Conservation (phyloP, 306 rosid species). For the Senna tora region DNA sequence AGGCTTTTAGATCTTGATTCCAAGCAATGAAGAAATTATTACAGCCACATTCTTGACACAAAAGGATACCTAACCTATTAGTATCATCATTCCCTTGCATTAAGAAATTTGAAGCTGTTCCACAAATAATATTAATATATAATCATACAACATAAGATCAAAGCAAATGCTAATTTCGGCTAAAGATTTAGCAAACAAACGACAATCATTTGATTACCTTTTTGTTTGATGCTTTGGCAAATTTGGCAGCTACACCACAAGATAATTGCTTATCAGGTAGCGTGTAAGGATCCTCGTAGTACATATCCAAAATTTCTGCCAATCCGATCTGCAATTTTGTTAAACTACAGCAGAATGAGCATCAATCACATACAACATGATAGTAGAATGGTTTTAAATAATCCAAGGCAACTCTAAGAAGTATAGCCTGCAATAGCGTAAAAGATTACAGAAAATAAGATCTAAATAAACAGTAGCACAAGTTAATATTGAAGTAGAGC, state of each 20-base stretch:
- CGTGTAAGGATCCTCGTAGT: conserved; percentile 76
- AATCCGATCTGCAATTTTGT: conserved; percentile 69
- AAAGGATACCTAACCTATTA: conserved; percentile 11
- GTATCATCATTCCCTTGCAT: conserved; percentile 21
- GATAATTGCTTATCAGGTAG: conserved; percentile 69
- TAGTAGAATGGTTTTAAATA: conserved; percentile 23
- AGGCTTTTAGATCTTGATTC: conserved; percentile 26
- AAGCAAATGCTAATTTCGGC: conserved; percentile 19
- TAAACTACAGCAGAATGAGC: conserved; percentile 24
- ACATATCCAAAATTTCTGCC: conserved; percentile 77
- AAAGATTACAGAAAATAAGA: conserved; percentile 13
- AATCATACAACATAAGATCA: conserved; percentile 12
- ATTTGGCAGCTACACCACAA: conserved; percentile 55
- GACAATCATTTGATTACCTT: conserved; percentile 53
- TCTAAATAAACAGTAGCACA: conserved; percentile 7
- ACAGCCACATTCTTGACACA: conserved; percentile 13
- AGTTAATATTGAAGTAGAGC: background rate
- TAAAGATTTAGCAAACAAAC: background rate
- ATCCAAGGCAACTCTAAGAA: too few relatives aligned
- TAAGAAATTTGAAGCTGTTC: conserved; percentile 14
- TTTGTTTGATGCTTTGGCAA: conserved; percentile 53
- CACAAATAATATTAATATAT: too few relatives aligned
- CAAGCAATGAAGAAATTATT: conserved; percentile 20
- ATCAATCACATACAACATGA: conserved; percentile 22
- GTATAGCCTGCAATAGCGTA: conserved; percentile 8